Conservation (phyloP, 306 rosid genomes). For the Vicia sativa region DNA sequence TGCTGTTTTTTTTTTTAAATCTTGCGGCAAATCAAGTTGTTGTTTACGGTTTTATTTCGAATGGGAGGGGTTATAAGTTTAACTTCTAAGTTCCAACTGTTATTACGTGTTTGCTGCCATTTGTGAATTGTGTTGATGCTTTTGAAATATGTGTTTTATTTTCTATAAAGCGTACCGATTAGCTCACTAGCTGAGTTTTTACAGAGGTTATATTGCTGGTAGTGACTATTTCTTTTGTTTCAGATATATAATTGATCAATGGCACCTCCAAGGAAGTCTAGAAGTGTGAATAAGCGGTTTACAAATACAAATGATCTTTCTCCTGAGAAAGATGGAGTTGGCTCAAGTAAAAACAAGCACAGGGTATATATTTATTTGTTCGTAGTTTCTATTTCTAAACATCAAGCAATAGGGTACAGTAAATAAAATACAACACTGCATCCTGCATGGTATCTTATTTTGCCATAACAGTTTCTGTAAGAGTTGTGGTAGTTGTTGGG, state of each 20-base stretch:
- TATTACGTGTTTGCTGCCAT: background rate
- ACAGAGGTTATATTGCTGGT: background rate
- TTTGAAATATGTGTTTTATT: slow-evolving; percentile 4
- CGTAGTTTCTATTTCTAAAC: slow-evolving; percentile 7
- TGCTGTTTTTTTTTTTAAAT: slow-evolving; percentile 18
- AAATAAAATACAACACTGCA: slow-evolving; percentile 12
- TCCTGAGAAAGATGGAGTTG: slow-evolving; percentile 58
- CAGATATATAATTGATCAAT: slow-evolving; percentile 50
- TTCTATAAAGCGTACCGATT: slow-evolving; percentile 24
- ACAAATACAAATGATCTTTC: slow-evolving; percentile 52
- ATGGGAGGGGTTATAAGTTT: background rate
- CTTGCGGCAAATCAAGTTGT: background rate
- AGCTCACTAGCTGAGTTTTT: slow-evolving; percentile 12
- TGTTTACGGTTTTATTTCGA: slow-evolving; percentile 5
- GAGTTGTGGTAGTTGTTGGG: slow-evolving; percentile 16
- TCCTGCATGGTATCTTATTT: slow-evolving; percentile 28
- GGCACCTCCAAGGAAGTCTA: slow-evolving; percentile 73
- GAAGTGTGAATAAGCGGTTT: slow-evolving; percentile 54
- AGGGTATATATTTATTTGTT: slow-evolving; percentile 49
- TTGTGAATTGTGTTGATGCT: background rate
- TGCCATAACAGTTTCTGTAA: slow-evolving; percentile 7
- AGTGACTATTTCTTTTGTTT: slow-evolving; percentile 31
- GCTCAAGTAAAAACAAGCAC: slow-evolving; percentile 53
- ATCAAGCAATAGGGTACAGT: background rate
- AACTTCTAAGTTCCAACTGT: background rate